Evolutionary conservation across 2,329 filamentous ascomycete species (phyloP).

Genomic region (Penicillium sp.): DNA sequence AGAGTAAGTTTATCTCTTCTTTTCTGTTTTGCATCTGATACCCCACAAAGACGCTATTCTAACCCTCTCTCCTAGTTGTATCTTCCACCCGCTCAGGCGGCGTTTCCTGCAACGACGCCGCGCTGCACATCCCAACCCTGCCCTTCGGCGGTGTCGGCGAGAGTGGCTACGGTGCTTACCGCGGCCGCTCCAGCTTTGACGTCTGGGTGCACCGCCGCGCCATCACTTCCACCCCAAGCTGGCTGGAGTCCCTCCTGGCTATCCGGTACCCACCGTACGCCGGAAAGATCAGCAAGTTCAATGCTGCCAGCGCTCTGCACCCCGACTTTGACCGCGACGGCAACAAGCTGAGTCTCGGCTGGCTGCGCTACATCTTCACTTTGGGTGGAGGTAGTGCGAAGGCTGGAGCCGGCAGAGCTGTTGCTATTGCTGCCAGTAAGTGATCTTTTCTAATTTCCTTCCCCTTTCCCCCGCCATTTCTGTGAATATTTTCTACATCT

Average conservation of each 20-base stretch:
- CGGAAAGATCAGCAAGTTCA: slow-evolving; percentile 55
- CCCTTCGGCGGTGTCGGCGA: slow-evolving; percentile 82
- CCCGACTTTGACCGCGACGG: slow-evolving; percentile 64
- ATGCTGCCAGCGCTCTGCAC: slow-evolving; percentile 51
- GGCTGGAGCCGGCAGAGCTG: slow-evolving; percentile 38
- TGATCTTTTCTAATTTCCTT: slow-evolving; percentile 19
- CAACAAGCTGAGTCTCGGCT: slow-evolving; percentile 40
- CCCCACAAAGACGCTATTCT: background rate
- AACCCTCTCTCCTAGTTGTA: slow-evolving; percentile 51
- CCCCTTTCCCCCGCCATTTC: background rate
- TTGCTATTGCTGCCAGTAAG: slow-evolving; percentile 43
- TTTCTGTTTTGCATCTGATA: background rate
- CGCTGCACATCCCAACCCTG: slow-evolving; percentile 71
- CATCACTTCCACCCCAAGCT: slow-evolving; percentile 59
- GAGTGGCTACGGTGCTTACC: slow-evolving; percentile 73
- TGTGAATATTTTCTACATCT: background rate
- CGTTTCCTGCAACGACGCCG: slow-evolving; percentile 58
- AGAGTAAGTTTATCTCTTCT: slow-evolving; percentile 53
- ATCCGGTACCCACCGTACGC: slow-evolving; percentile 63
- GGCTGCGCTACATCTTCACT: slow-evolving; percentile 42
- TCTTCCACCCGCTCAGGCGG: slow-evolving; percentile 65
- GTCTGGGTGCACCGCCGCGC: slow-evolving; percentile 61
- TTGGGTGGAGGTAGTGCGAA: slow-evolving; percentile 43
- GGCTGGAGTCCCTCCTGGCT: slow-evolving; percentile 58
- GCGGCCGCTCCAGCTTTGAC: slow-evolving; percentile 69